phyloP scores from a whole-genome alignment of 1,139 yeast genomes.

The Yamadazyma dendronema region DNA sequence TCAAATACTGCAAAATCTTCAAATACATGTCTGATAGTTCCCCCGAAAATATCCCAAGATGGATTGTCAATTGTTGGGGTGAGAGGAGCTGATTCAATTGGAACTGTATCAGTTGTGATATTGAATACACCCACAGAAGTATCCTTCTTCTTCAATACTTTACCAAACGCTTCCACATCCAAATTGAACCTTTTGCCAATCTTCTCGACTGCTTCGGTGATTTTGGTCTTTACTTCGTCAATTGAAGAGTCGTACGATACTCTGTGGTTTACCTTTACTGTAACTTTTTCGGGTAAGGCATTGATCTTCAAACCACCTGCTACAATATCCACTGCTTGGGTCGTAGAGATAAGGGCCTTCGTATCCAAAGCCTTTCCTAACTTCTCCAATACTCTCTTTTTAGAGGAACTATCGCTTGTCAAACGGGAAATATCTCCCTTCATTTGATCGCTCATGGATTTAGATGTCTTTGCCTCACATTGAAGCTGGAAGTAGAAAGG shows the following conservation, averaged over 20 bases:
- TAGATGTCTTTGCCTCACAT: conserved; percentile 34
- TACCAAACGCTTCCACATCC: conserved; percentile 21
- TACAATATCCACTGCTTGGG: conserved; percentile 38
- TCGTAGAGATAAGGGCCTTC: conserved; percentile 31
- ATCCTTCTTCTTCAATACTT: conserved; percentile 18
- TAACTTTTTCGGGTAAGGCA: conserved; percentile 40
- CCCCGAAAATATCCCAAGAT: conserved; percentile 43
- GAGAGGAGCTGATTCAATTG: conserved; percentile 36
- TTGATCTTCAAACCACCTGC: conserved; percentile 40
- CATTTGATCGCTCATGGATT: conserved; percentile 16
- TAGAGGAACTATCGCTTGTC: conserved; percentile 31
- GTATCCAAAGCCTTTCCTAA: conserved; percentile 15
- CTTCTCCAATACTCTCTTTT: conserved; percentile 23
- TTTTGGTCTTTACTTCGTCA: conserved; percentile 22
- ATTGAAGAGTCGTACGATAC: conserved; percentile 30
- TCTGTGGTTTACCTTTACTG: conserved; percentile 33
- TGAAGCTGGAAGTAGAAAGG: conserved; percentile 34
- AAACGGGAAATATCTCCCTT: conserved; percentile 33
- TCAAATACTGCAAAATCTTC: conserved; percentile 41
- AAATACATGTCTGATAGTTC: conserved; percentile 44
- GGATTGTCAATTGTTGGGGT: conserved; percentile 37
- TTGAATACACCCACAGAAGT: conserved; percentile 26
- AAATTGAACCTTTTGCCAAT: conserved; percentile 31
- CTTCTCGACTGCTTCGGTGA: conserved; percentile 21
- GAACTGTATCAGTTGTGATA: conserved; percentile 8